Evolutionary conservation across 2,329 filamentous ascomycete species (phyloP).

Genomic region (Leptosphaerulina australis): DNA sequence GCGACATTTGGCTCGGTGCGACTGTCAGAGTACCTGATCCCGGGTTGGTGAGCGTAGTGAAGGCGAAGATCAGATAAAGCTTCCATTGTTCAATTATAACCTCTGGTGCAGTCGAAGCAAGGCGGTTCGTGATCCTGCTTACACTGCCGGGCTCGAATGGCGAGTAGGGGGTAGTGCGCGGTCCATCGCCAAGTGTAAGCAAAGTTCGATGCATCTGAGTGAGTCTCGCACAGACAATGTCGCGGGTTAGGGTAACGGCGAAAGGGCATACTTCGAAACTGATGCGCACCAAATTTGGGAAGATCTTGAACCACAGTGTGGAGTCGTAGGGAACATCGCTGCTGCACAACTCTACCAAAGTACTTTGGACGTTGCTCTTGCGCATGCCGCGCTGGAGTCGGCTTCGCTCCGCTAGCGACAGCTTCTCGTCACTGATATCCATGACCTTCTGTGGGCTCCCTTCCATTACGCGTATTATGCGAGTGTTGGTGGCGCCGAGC

Average conservation of each 20-base stretch:
- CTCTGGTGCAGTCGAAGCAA: conserved; percentile 74
- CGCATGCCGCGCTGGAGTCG: conserved; percentile 88
- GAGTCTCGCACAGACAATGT: conserved; percentile 89
- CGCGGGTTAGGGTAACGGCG: conserved; percentile 86
- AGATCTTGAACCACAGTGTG: conserved; percentile 96
- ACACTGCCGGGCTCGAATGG: conserved; percentile 65
- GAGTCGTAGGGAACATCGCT: conserved; percentile 95
- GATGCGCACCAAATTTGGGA: conserved; percentile 90
- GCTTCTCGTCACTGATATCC: conserved; percentile 87
- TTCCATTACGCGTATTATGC: conserved; percentile 91
- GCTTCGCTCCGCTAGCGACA: conserved; percentile 91
- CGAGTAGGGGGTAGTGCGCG: conserved; percentile 55
- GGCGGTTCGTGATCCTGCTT: conserved; percentile 62
- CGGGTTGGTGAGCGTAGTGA: conserved; percentile 87
- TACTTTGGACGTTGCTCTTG: conserved; percentile 81
- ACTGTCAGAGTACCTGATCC: conserved; percentile 65
- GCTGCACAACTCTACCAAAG: conserved; percentile 89
- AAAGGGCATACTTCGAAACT: conserved; percentile 91
- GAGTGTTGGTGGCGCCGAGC: conserved; percentile 77
- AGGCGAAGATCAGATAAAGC: conserved; percentile 94
- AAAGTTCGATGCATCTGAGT: conserved; percentile 92
- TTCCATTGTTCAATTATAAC: conserved; percentile 98
- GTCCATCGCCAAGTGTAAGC: conserved; percentile 74
- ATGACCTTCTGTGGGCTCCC: conserved; percentile 87
- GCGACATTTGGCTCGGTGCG: conserved; percentile 62